phyloP scores from a whole-genome alignment of 495 filamentous ascomycete genomes.

The Tuber indicum region DNA sequence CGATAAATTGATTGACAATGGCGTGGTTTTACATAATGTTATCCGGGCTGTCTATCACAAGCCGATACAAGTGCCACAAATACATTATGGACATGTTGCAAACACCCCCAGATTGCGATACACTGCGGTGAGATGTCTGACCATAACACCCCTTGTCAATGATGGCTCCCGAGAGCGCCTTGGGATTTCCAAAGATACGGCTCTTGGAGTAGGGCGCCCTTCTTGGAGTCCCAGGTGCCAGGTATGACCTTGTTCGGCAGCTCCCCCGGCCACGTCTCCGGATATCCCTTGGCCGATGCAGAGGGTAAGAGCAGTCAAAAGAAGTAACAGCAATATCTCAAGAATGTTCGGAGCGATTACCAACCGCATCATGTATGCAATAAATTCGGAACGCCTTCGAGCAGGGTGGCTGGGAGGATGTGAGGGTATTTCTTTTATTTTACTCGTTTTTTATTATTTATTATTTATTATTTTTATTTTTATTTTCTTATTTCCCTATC shows the following conservation, averaged over 20 bases:
- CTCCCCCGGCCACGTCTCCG: neutral
- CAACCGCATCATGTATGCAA: neutral
- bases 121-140: neutral
- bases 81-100: neutral
- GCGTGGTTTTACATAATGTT: conserved; percentile 1
- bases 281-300: neutral
- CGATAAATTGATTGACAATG: conserved; percentile 2
- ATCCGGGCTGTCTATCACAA: neutral
- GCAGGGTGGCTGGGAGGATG: neutral
- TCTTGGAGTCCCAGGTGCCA: neutral
- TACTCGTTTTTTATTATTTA: neutral
- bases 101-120: neutral
- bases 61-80: neutral
- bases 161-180: neutral
- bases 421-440: conserved; percentile 1
- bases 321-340: neutral
- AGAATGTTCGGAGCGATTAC: neutral
- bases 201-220: neutral
- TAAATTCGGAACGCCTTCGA: neutral
- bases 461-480: neutral
- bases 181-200: conserved; percentile 2
- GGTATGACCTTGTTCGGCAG: neutral
- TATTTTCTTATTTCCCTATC: neutral
- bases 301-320: neutral
- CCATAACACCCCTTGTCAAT: neutral